phyloP scores from a whole-genome alignment of 495 filamentous ascomycete species.

The Pseudevernia furfuracea region DNA sequence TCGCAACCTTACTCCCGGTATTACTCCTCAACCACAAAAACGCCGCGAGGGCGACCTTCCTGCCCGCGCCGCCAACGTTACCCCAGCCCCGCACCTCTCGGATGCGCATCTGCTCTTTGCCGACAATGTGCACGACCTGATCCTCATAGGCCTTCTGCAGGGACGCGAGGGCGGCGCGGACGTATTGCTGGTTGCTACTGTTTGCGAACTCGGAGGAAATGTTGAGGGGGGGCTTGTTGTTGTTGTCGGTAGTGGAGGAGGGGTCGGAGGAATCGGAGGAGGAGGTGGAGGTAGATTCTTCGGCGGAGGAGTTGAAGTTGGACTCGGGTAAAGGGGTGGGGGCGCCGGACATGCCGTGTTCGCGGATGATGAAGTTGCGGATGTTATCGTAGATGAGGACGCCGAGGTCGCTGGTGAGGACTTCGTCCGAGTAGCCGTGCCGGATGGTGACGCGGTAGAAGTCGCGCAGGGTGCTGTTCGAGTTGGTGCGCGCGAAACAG shows the following conservation, averaged over 20 bases:
- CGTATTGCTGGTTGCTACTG: neutral
- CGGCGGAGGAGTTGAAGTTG: neutral
- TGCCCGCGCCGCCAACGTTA: conserved; percentile 35
- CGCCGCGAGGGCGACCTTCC: conserved; percentile 42
- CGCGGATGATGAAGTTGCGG: conserved; percentile 42
- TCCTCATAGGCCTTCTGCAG: conserved; percentile 52
- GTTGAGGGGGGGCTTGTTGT: conserved; percentile 14
- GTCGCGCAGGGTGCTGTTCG: conserved; percentile 39
- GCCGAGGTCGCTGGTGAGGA: conserved; percentile 55
- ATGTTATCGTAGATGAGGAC: conserved; percentile 53
- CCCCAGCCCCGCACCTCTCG: conserved; percentile 16
- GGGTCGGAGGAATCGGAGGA: conserved; percentile 5
- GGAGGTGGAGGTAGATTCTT: conserved; percentile 3
- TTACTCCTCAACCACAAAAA: conserved; percentile 69
- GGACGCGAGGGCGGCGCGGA: conserved; percentile 31
- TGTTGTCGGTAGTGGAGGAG: conserved; percentile 1
- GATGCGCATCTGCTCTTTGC: conserved; percentile 64
- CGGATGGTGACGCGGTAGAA: conserved; percentile 60
- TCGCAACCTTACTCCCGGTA: conserved; percentile 54
- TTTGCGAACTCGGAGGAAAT: neutral
- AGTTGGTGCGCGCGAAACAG: conserved; percentile 22
- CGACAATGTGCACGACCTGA: conserved; percentile 61
- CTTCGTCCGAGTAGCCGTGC: conserved; percentile 62
- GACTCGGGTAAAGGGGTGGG: conserved; percentile 20
- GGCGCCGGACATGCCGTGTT: conserved; percentile 23